Base-by-base conservation (phyloP, 208 protist species). In the Trypanosoma congolense region DNA sequence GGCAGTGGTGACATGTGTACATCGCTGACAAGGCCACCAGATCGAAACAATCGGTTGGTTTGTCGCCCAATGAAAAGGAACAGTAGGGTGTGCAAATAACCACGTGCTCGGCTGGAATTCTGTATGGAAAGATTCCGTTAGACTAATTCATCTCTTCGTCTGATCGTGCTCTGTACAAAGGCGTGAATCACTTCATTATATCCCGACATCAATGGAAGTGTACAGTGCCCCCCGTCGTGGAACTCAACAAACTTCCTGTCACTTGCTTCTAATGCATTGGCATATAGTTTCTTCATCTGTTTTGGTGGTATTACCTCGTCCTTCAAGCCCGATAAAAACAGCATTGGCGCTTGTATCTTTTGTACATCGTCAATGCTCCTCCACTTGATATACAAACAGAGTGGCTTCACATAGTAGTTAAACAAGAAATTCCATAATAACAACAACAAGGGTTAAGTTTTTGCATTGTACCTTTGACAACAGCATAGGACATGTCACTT, bases 221-320 rank as follows among this genome's bases (percentile, higher is more conserved):
- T 69, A 60, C 93, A 91, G 72, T 96, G 90, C 14, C 28, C 64
- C 14, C 84, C 90, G 0, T 87, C 64, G n/a, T 67, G 43, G 42
- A 93, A 92, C 12, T 73, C 72, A 5, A 82, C 69, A 44, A 92
- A 86, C 31, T 56, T 62, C 5, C 78, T 40, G 26, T 51, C 46
- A 9, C 10, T 38, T 42, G 29, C 50, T 19, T 67, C 48, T 14
- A 31, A 61, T 18, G 79, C 63, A 4, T 53, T 61, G 30, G 71
- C 51, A 73, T 88, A 85, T 2, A 96, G 70, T 18, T 24, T 35
- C 29, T 65, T 50, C 85, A 95, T 96, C 45, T 95, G 86, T 22
- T 31, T 31, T n/a, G 78, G 67, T 18, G 92, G 92, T n/a, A 96
- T 75, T 0, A 95, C 44, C 65, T 96, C 89, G 59, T 96, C 92